A percentile compares a stretch with the other conserved stretches of the same genome.
These are phyloP conservation scores for Kentomonas sorsogonicus DNA, from an alignment of 208 protist species.

Conservation along the genomic window DNA sequence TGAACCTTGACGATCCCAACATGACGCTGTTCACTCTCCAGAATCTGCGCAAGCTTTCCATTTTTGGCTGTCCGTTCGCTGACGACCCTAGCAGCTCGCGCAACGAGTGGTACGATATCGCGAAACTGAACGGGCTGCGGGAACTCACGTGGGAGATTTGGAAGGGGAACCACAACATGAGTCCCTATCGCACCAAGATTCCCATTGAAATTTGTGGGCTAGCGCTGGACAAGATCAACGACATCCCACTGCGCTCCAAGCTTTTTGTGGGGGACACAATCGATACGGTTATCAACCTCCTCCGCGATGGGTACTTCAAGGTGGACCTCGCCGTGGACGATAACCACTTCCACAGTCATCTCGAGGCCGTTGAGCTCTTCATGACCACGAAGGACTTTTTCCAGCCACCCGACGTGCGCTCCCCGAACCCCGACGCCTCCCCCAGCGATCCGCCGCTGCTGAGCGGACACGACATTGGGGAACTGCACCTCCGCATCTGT, in stretches of 20 bases:
- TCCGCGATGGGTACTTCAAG: conserved; percentile 85
- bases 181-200: conserved; percentile 76
- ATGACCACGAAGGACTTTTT: conserved; percentile 58
- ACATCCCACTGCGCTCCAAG: conserved; percentile 49
- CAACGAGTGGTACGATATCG: conserved; percentile 87
- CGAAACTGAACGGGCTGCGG: conserved; percentile 56
- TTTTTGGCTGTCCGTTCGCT: conserved; percentile 81
- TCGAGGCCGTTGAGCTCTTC: conserved; percentile 55
- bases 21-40: conserved; percentile 83
- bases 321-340: conserved; percentile 77
- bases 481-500: conserved; percentile 49
- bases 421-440: not conserved
- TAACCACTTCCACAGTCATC: conserved; percentile 53
- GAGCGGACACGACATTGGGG: conserved; percentile 15
- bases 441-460: conserved; percentile 7
- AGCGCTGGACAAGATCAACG: conserved; percentile 51
- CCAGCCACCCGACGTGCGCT: conserved; percentile 21
- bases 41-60: conserved; percentile 69
- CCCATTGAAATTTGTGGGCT: conserved; percentile 81
- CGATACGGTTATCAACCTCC: conserved; percentile 74
- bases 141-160: conserved; percentile 83
- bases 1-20: conserved; percentile 74
- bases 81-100: conserved; percentile 40
- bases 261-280: conserved; percentile 76
- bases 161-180: conserved; percentile 71